phyloP scores from a whole-genome alignment of 208 protist species.

The Leishmania major region DNA sequence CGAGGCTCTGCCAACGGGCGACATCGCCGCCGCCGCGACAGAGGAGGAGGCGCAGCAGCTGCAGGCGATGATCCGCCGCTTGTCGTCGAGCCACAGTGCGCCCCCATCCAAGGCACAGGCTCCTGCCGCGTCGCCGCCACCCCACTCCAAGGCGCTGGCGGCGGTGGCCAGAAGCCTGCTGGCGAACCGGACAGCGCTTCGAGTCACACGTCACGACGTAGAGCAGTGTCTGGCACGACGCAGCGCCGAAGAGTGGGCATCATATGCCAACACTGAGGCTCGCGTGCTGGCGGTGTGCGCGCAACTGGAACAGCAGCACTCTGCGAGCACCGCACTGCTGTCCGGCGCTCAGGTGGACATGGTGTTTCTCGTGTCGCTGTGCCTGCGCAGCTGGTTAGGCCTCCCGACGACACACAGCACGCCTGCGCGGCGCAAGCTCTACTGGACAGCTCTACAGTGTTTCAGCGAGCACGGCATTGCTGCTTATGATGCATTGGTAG shows the following conservation, averaged over 20 bases:
- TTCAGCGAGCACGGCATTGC: conserved; percentile 27
- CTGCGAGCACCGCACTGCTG: conserved; percentile 13
- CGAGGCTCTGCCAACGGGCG: conserved; percentile 27
- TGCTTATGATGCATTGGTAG: conserved; percentile 32
- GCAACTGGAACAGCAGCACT: conserved; percentile 9
- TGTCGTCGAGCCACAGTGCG: background rate
- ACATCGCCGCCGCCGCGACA: conserved; percentile 2
- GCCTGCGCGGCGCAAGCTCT: conserved; percentile 22
- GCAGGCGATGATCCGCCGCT: background rate
- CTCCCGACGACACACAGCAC: conserved; percentile 29
- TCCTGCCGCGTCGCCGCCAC: too few species aligned
- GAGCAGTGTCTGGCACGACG: conserved; percentile 21
- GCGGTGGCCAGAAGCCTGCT: conserved; percentile 15
- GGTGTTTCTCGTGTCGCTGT: conserved; percentile 49
- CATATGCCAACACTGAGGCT: conserved; percentile 6
- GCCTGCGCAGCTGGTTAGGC: conserved; percentile 47
- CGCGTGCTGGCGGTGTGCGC: conserved; percentile 25
- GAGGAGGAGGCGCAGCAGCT: conserved; percentile 5
- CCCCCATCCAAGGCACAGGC: background rate
- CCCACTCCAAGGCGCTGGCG: background rate
- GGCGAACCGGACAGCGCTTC: conserved; percentile 8
- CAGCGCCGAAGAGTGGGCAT: conserved; percentile 27
- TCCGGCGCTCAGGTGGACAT: conserved; percentile 41
- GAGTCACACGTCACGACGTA: conserved; percentile 8
- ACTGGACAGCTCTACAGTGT: conserved; percentile 29